These are phyloP conservation scores for Mortierella sp. DNA, from an alignment of 371 early-diverging fungal genomes.

Conservation along the genomic window DNA sequence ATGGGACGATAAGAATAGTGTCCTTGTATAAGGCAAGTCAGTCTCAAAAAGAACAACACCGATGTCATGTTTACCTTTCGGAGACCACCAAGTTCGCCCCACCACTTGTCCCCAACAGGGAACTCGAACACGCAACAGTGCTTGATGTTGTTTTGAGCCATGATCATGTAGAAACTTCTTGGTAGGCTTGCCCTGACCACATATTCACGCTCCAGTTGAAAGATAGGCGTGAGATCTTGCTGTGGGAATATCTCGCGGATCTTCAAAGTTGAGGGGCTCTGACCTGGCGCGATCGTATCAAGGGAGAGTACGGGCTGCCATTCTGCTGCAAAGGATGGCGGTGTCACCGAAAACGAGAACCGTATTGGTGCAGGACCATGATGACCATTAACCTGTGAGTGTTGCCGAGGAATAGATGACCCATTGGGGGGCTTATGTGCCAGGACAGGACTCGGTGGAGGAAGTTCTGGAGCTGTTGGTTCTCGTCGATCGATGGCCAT, in stretches of 20 bases:
- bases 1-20: background rate
- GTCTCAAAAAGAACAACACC: background rate
- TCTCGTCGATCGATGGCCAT: constrained; percentile 10
- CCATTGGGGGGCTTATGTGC: constrained; percentile 32
- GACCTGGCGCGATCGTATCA: constrained; percentile 32
- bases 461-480: constrained; percentile 8
- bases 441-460: constrained; percentile 23
- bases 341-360: constrained; percentile 20
- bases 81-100: constrained; percentile 60
- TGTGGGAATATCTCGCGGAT: constrained; percentile 31
- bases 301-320: constrained; percentile 44
- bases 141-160: constrained; percentile 62
- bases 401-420: constrained; percentile 14
- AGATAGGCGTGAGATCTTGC: constrained; percentile 22
- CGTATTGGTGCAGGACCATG: constrained; percentile 5
- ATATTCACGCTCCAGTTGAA: constrained; percentile 66
- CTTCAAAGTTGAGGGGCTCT: constrained; percentile 23
- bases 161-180: constrained; percentile 70
- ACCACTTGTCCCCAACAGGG: constrained; percentile 61
- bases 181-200: constrained; percentile 66
- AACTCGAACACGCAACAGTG: constrained; percentile 73
- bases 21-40: too few species aligned
- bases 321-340: constrained; percentile 20
- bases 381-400: background rate
- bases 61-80: constrained; percentile 40